Base-by-base conservation (phyloP, 2,329 filamentous ascomycete genomes). In the Arthrobotrys pseudoclavata region DNA sequence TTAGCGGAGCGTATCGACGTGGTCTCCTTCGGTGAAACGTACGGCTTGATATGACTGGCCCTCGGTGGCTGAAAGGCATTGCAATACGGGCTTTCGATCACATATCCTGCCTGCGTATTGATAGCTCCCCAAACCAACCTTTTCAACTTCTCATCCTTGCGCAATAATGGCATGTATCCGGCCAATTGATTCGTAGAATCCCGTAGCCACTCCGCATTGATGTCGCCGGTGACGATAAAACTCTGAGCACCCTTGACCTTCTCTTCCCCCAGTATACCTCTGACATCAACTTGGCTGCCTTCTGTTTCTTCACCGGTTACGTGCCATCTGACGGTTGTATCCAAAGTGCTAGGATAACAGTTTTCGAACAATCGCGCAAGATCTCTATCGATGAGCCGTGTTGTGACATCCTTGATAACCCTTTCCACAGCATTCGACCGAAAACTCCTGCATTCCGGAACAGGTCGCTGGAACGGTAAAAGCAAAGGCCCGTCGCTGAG, bases 41-140 rank as follows among this genome's bases (percentile, higher is more conserved):
- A 81, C 80, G 91, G 86, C 2, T 87, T 85, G 0, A 98, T 86
- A 15, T 91, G 89, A 79, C 93, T 94, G 5, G 94, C 92, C 1
- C 92, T 91, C 0, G 96, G 96, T 3, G 96, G 95, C 83, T 99
- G 96, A 84, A 98, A 99, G 18, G 96, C 96, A 84, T 99, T 98
- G 87, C 96, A 99, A 85, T 98, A 99, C 0, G 96, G 96, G 0
- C 92, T 94, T 82, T 93, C 89, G 79, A 98, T 97, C 48, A 99
- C 92, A 94, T 98, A 84, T 98, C 95, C 64, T 26, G 78, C 81
- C 71, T 99, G 96, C 0, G 96, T 98, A 83, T 97, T 97, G 85
- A 98, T 97, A 48, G 95, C 95, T 22, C 96, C 96, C 0, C 96
- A 86, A 26, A 99, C 93, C 66, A 99, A 86, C 79, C 88, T 91